Conservation (phyloP, 2,329 filamentous ascomycete species). For the Lithohypha guttulata region DNA sequence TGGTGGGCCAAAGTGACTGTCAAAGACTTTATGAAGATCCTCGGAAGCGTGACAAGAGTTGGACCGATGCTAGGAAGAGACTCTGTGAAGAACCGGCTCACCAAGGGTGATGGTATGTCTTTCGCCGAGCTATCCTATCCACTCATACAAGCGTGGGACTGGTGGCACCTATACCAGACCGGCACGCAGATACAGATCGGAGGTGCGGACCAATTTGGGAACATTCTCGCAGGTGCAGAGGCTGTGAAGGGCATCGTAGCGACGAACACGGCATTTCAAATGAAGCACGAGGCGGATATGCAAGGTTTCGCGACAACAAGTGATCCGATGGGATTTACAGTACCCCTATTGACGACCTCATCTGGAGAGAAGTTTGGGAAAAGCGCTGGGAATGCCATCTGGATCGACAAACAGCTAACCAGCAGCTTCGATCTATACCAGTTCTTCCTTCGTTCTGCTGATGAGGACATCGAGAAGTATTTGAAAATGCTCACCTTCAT, state of each 20-base stretch:
- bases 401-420: slow-evolving; percentile 77
- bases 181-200: slow-evolving; percentile 78
- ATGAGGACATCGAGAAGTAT: slow-evolving; percentile 69
- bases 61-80: slow-evolving; percentile 83
- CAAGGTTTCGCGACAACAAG: slow-evolving; percentile 25
- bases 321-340: slow-evolving; percentile 72
- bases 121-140: slow-evolving; percentile 91
- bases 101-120: slow-evolving; percentile 83
- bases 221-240: slow-evolving; percentile 84
- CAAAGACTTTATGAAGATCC: slow-evolving; percentile 61
- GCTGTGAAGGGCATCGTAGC: slow-evolving; percentile 65
- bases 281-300: slow-evolving; percentile 10
- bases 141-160: slow-evolving; percentile 90
- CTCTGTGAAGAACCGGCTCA: slow-evolving; percentile 74
- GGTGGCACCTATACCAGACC: slow-evolving; percentile 72
- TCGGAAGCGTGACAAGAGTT: slow-evolving; percentile 65
- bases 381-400: slow-evolving; percentile 84
- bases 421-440: slow-evolving; percentile 75
- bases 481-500: slow-evolving; percentile 87
- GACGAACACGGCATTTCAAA: slow-evolving; percentile 36
- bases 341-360: slow-evolving; percentile 75
- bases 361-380: slow-evolving; percentile 90
- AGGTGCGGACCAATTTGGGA: slow-evolving; percentile 91
- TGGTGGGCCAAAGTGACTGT: slow-evolving; percentile 69
- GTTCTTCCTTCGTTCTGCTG: slow-evolving; percentile 75